These are phyloP conservation scores for Fusarium sp. DNA, from an alignment of 2,329 filamentous ascomycete genomes.

Conservation along the genomic window DNA sequence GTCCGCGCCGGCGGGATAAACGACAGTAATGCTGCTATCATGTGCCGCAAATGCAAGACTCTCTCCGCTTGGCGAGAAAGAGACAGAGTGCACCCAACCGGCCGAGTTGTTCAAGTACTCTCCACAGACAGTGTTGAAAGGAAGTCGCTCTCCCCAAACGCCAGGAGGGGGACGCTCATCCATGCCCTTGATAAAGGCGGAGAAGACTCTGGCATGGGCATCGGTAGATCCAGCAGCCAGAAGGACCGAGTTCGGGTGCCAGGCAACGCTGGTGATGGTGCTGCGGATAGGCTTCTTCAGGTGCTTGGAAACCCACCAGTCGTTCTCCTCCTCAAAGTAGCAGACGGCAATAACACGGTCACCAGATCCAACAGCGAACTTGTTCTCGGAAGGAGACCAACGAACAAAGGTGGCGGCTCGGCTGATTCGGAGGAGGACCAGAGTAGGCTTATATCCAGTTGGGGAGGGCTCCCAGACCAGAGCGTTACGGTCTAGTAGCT, in stretches of 20 bases:
- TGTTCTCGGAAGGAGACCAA: conserved; percentile 96
- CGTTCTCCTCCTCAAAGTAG: conserved; percentile 99
- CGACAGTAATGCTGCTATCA: conserved; percentile 95
- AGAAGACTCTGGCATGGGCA: conserved; percentile 94
- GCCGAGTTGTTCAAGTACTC: conserved; percentile 97
- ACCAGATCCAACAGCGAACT: conserved; percentile 97
- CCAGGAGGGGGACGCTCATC: conserved; percentile 87
- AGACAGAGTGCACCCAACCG: conserved; percentile 94
- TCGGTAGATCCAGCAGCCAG: conserved; percentile 97
- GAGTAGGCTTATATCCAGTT: conserved; percentile 93
- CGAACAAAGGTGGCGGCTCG: conserved; percentile 95
- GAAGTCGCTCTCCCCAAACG: conserved; percentile 93
- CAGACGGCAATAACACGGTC: conserved; percentile 96
- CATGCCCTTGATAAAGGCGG: conserved; percentile 94
- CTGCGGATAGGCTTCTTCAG: conserved; percentile 98
- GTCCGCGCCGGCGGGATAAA: conserved; percentile 92
- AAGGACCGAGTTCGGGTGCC: conserved; percentile 98
- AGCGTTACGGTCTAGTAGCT: conserved; percentile 85
- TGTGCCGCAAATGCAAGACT: conserved; percentile 95
- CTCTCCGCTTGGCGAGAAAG: conserved; percentile 92
- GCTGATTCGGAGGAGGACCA: conserved; percentile 97
- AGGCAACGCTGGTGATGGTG: conserved; percentile 93
- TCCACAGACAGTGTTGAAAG: conserved; percentile 98
- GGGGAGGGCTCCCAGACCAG: conserved; percentile 98
- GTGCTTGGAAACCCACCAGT: conserved; percentile 99